Base-by-base conservation (phyloP, 768 basidiomycete species). In the Holtermanniella nyarrowii region DNA sequence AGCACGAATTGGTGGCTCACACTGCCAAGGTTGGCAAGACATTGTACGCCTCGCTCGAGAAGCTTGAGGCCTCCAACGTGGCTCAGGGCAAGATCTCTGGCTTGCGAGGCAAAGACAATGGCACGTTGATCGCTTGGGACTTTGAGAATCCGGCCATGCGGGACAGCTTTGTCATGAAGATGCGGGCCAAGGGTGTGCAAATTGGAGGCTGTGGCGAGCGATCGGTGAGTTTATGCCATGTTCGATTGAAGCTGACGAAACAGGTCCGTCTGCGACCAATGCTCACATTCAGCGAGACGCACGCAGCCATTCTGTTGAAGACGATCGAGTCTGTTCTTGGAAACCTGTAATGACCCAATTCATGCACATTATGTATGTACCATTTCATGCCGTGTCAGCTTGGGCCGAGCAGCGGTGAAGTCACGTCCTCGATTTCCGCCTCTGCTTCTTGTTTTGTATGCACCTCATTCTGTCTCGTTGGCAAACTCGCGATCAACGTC, bases 111-210 rank as follows among this genome's bases (percentile, higher is more conserved):
- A 56, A 73, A 49, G 66, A 60, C 14, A 49, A 62, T 24, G 74
- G 75, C 1, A 74, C 73, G 10, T 74, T 72, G 56, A 60, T 75
- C 45, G 63, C 73, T 13, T 76, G 69, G 62, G 74, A 76, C 55
- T 57, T 69, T 41, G 53, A 53, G 26, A 51, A 51, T n/a, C 37
- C 69, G 0, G 53, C 45, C 0, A 23, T 52, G 52, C 48, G 74
- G 25, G 74, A 75, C 51, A 16, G 21, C 18, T 73, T 74, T 45
- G 54, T 74, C 42, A 50, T 43, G 13, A 40, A 50, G 27, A 70
- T 74, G 64, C 60, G 67, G 48, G 45, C 51, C 21, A 46, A 58
- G 16, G 74, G 74, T 27, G 68, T 75, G 37, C 62, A 72, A 22
- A 71, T 74, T 52, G 74, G 71, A 21, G 74, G 69, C 1, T 66